Evolutionary conservation across 2,329 filamentous ascomycete species (phyloP).

Genomic region (Fusarium armeniacum): DNA sequence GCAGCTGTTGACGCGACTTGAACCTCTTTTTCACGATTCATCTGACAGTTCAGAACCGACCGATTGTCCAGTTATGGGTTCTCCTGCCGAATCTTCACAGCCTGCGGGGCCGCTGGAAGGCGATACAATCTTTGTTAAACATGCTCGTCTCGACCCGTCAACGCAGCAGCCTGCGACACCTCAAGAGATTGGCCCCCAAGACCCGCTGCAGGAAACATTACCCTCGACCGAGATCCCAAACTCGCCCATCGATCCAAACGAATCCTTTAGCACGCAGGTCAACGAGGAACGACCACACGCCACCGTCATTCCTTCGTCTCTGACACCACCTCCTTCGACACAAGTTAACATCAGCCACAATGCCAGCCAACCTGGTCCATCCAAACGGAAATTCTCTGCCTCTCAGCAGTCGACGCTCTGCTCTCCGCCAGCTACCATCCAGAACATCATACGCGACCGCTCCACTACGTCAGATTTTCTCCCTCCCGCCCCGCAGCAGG

Average conservation of each 20-base stretch:
- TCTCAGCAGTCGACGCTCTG: slow-evolving; percentile 65
- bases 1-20: slow-evolving; percentile 36
- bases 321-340: slow-evolving; percentile 70
- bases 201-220: slow-evolving; percentile 67
- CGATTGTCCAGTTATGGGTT: slow-evolving; percentile 54
- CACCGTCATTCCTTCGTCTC: slow-evolving; percentile 69
- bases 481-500: slow-evolving; percentile 63
- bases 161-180: slow-evolving; percentile 51
- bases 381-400: slow-evolving; percentile 53
- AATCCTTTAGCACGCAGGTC: slow-evolving; percentile 65
- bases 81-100: slow-evolving; percentile 50
- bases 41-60: background rate
- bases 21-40: slow-evolving; percentile 5
- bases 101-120: slow-evolving; percentile 53
- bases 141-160: slow-evolving; percentile 55
- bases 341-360: slow-evolving; percentile 59
- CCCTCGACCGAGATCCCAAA: slow-evolving; percentile 69
- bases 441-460: slow-evolving; percentile 54
- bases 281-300: slow-evolving; percentile 62
- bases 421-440: slow-evolving; percentile 67
- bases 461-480: slow-evolving; percentile 58
- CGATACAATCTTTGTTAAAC: slow-evolving; percentile 45
- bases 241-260: slow-evolving; percentile 65
- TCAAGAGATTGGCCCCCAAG: slow-evolving; percentile 50
- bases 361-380: slow-evolving; percentile 41